A percentile compares a stretch with the other conserved stretches of the same genome.
phyloP scores from a whole-genome alignment of 768 basidiomycete genomes.

The Psilocybe cyanescens region DNA sequence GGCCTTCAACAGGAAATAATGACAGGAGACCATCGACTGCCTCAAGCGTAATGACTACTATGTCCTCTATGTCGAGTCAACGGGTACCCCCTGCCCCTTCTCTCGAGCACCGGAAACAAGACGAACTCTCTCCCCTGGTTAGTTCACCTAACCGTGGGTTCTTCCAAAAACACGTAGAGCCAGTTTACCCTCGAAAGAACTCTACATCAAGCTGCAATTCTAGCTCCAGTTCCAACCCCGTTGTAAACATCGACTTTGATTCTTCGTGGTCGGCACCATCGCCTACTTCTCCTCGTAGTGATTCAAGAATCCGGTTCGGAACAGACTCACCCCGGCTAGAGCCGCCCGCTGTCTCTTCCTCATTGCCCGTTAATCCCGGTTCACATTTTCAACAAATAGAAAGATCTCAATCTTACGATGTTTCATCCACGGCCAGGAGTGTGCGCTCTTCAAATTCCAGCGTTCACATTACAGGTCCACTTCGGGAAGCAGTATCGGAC shows the following conservation, averaged over 20 bases:
- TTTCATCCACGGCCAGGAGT: conserved; percentile 19
- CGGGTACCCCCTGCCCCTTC: neutral
- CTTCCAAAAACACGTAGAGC: neutral
- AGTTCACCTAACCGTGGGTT: neutral
- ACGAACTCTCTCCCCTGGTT: conserved; percentile 13
- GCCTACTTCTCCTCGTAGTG: conserved; percentile 3
- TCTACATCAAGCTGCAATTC: conserved; percentile 4
- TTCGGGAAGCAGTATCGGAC: conserved; percentile 29
- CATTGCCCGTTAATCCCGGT: conserved; percentile 10
- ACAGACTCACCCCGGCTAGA: conserved; percentile 12
- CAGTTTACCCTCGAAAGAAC: neutral
- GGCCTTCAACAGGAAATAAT: neutral
- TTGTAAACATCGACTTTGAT: conserved; percentile 2
- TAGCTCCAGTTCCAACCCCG: conserved; percentile 6
- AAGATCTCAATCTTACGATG: conserved; percentile 7
- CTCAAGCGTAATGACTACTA: conserved; percentile 2
- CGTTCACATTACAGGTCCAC: conserved; percentile 18
- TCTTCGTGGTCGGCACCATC: neutral
- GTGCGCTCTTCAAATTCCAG: conserved; percentile 23
- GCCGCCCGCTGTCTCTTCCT: conserved; percentile 13
- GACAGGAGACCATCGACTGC: conserved; percentile 15
- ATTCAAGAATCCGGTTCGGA: neutral
- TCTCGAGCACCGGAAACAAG: neutral
- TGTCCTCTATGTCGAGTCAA: neutral
- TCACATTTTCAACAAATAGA: conserved; percentile 7